Evolutionary conservation across 2,329 filamentous ascomycete species (phyloP).

Genomic region (Parastagonospora avenae): DNA sequence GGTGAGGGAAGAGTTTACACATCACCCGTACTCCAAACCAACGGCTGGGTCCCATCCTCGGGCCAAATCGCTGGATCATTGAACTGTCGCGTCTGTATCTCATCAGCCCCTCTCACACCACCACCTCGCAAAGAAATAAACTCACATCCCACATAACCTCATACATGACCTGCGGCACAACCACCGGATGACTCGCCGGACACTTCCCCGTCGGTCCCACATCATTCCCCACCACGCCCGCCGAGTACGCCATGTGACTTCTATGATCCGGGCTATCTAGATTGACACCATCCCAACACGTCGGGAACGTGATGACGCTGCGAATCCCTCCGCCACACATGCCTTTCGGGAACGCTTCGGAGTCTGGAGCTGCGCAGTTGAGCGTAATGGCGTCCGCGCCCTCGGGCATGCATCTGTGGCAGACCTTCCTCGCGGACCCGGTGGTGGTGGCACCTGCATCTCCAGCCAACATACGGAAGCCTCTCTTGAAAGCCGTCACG

Average conservation of each 20-base stretch:
- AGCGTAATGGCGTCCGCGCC: constrained; percentile 25
- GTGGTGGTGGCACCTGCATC: constrained; percentile 35
- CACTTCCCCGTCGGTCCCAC: constrained; percentile 35
- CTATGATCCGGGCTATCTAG: constrained; percentile 63
- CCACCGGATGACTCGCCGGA: constrained; percentile 30
- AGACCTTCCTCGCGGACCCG: constrained; percentile 20
- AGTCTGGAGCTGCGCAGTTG: constrained; percentile 29
- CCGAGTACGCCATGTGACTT: constrained; percentile 65
- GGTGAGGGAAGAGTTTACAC: constrained; percentile 21
- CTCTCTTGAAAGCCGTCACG: constrained; percentile 68
- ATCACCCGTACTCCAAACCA: constrained; percentile 35
- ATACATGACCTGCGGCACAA: constrained; percentile 39
- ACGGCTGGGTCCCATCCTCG: constrained; percentile 28
- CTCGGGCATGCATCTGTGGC: constrained; percentile 32
- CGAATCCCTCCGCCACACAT: constrained; percentile 64
- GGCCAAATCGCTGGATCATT: constrained; percentile 25
- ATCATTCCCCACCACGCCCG: constrained; percentile 19
- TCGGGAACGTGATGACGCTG: constrained; percentile 72
- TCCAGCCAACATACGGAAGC: constrained; percentile 54
- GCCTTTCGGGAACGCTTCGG: constrained; percentile 19
- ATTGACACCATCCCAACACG: constrained; percentile 70
- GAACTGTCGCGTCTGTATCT: constrained; percentile 21
- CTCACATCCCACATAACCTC: constrained; percentile 37
- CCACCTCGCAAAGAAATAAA: not conserved
- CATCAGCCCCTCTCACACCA: not conserved